A percentile compares a stretch with the other conserved stretches of the same genome.
Conservation (phyloP, 2,329 filamentous ascomycete genomes). For the Metarhizium guizhouense region DNA sequence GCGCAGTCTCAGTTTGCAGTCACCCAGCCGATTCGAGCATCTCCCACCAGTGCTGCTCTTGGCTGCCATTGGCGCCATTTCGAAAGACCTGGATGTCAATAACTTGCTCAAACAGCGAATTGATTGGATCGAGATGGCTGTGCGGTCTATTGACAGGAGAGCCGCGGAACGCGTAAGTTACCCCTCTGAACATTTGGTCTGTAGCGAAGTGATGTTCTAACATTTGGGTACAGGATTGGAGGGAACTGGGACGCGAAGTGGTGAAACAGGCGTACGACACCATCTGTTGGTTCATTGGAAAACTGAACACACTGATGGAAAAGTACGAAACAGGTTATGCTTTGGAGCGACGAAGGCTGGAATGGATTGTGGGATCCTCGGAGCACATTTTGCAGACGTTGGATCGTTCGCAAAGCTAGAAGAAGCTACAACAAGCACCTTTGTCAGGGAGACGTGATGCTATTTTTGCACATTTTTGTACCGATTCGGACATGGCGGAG, state of each 20-base stretch:
- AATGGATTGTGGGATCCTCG: conserved; percentile 28
- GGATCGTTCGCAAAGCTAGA: conserved; percentile 18
- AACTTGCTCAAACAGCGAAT: conserved; percentile 46
- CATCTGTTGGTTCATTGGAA: conserved; percentile 27
- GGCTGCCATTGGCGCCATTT: conserved; percentile 56
- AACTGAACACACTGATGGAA: conserved; percentile 24
- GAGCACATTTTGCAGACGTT: conserved; percentile 26
- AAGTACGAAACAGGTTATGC: conserved; percentile 27
- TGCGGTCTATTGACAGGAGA: conserved; percentile 42
- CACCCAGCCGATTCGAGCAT: conserved; percentile 36
- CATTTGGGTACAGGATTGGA: conserved; percentile 21
- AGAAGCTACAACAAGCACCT: background rate
- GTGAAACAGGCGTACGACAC: conserved; percentile 22
- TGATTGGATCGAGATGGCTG: conserved; percentile 50
- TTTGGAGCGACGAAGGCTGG: conserved; percentile 28
- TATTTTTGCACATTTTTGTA: conserved; percentile 3
- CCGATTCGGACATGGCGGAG: background rate
- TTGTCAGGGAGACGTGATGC: background rate
- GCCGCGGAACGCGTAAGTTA: conserved; percentile 41
- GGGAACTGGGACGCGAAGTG: conserved; percentile 14
- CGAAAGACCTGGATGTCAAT: conserved; percentile 45
- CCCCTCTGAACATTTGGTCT: background rate
- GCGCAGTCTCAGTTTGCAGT: conserved; percentile 28
- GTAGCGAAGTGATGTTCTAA: conserved; percentile 10
- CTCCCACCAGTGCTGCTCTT: conserved; percentile 54